Conservation (phyloP, 192 early-diverging fungal species). For the Cladochytrium replicatum region DNA sequence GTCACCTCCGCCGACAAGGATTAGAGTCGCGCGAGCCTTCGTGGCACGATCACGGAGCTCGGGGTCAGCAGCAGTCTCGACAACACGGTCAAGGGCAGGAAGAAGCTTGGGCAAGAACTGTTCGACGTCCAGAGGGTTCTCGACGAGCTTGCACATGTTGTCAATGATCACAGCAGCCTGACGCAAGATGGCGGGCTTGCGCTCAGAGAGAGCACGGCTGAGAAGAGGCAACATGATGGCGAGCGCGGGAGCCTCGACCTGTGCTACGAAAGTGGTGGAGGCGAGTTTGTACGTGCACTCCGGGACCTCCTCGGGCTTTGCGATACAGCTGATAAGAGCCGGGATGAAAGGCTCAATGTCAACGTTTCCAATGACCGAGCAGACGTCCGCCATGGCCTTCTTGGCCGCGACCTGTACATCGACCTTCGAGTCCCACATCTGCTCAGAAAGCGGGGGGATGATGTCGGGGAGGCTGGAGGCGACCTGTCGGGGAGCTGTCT, state of each 20-base stretch:
- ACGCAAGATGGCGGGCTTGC: constrained; percentile 56
- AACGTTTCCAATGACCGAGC: constrained; percentile 61
- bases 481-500: constrained; percentile 30
- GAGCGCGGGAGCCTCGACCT: constrained; percentile 59
- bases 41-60: constrained; percentile 46
- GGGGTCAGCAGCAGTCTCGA: constrained; percentile 65
- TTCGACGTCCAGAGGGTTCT: constrained; percentile 59
- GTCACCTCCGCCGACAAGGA: constrained; percentile 34
- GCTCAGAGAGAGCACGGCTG: constrained; percentile 46
- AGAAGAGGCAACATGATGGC: constrained; percentile 62
- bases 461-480: constrained; percentile 41
- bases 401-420: constrained; percentile 55
- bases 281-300: constrained; percentile 61
- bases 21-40: constrained; percentile 54
- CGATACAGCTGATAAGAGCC: constrained; percentile 62
- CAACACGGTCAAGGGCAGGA: constrained; percentile 59
- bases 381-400: constrained; percentile 54
- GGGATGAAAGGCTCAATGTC: constrained; percentile 68
- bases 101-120: constrained; percentile 72
- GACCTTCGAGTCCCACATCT: constrained; percentile 67
- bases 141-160: constrained; percentile 76
- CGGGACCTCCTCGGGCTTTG: constrained; percentile 62
- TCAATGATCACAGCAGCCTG: constrained; percentile 65
- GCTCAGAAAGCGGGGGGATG: constrained; percentile 59
- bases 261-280: constrained; percentile 64